phyloP scores from a whole-genome alignment of 169 alveolate species.

The Cryptosporidium sp. region DNA sequence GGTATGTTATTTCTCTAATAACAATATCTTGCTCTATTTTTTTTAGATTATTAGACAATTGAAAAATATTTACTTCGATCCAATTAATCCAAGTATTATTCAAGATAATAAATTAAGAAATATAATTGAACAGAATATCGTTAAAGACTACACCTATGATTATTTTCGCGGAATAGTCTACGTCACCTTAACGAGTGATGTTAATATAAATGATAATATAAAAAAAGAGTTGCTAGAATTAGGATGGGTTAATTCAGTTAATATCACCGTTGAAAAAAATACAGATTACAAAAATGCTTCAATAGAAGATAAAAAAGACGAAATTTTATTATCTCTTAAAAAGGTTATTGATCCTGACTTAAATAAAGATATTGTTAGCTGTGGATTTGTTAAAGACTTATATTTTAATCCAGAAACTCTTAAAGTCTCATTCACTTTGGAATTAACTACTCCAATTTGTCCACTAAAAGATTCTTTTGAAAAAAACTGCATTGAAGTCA shows the following conservation, averaged over 20 bases:
- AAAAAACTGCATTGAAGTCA: slow-evolving; percentile 74
- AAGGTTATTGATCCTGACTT: slow-evolving; percentile 85
- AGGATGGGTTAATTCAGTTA: slow-evolving; percentile 61
- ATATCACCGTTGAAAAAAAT: neutral
- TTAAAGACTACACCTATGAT: slow-evolving; percentile 25
- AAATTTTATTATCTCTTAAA: slow-evolving; percentile 73
- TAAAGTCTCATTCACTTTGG: slow-evolving; percentile 79
- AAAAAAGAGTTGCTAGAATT: slow-evolving; percentile 27
- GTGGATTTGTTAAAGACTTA: slow-evolving; percentile 82
- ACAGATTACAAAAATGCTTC: neutral
- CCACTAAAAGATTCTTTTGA: slow-evolving; percentile 84
- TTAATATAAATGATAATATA: slow-evolving; percentile 14
- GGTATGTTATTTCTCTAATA: slow-evolving; percentile 9
- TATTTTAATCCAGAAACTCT: slow-evolving; percentile 75
- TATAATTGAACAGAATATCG: slow-evolving; percentile 4
- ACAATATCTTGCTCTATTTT: neutral
- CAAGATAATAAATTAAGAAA: neutral
- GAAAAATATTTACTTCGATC: slow-evolving; percentile 16
- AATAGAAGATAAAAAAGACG: slow-evolving; percentile 62
- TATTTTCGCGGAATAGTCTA: slow-evolving; percentile 37
- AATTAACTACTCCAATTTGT: slow-evolving; percentile 87
- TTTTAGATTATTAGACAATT: slow-evolving; percentile 57
- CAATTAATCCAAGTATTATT: too few species aligned
- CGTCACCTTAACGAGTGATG: neutral
- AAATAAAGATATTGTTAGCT: slow-evolving; percentile 83